Evolutionary conservation across 2,329 filamentous ascomycete genomes (phyloP), one percentile per base, ranked within the genome.

Genomic region (Epichloe glyceriae): DNA sequence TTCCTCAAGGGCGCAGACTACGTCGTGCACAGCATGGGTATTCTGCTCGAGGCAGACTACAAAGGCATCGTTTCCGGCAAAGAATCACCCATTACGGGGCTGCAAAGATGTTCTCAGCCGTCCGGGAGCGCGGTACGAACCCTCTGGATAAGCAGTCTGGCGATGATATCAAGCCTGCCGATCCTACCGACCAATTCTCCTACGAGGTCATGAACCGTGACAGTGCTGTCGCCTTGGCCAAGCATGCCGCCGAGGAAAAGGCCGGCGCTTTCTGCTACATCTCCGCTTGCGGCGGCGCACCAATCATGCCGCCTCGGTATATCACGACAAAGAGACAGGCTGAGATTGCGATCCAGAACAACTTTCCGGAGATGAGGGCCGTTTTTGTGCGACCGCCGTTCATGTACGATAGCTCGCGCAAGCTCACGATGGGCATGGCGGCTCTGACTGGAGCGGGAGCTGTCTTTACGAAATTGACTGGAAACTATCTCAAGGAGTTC

Each of bases 161-260:
- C 46, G 77, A 79, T 54, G 74, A 78, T 54, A 75, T 90, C 57
- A 74, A 76, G 57, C 77, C 83, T 1, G 74, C 81, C 49, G 82
- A 86, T 65, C 77, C 73, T 44, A 81, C 82, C 58, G 82, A 83
- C 26, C 86, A 93, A 68, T 74, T 95, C 60, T 96, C 91, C 17
- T 98, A 98, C 71, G 93, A 97, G 72, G 76, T 89, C 54, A 96
- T 98, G 88, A 98, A 98, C 70, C 80, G 93, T 52, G 91, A 97
- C 70, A 80, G 74, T 70, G 91, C 91, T 46, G 80, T 97, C 54
- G 78, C 84, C 50, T 76, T 96, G 14, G 93, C 91, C 14, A 81
- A 84, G 61, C 86, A 91, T 64, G 82, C 89, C 2, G 75, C 76
- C 26, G 70, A 70, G 35, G 79, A 80, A 53, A 74, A 80, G 37